Base-by-base conservation (phyloP, 495 filamentous ascomycete species). In the Trichocladium uniseriatum region DNA sequence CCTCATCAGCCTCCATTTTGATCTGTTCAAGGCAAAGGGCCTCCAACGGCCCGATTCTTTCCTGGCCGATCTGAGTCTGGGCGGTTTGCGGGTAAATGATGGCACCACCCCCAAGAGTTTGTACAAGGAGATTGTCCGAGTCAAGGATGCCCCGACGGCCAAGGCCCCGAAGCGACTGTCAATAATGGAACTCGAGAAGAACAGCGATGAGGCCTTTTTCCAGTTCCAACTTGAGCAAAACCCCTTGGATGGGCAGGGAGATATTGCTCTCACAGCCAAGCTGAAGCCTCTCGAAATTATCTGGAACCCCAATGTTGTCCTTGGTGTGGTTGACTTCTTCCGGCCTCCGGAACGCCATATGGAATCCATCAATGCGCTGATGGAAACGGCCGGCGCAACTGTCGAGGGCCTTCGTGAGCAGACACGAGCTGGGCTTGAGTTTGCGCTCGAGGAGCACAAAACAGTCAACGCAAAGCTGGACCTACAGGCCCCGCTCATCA, bases 391-490 rank as follows among this genome's bases (percentile, higher is more conserved):
- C 19, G 90, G 92, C 15, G 89, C 89, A 24, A 97, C 91, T 0
- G 91, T 98, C 1, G 88, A 97, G 66, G 90, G 88, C 13, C 69
- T 97, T 48, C 79, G 92, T 31, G 89, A 95, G 65, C 92, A 98
- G 69, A 98, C 94, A 2, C 78, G 92, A 61, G 91, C 92, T 44
- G 92, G 92, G 10, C 75, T 98, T 27, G 89, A 97, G 62, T 98
- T 94, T 69, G 94, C 92, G 18, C 73, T 98, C 22, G 80, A 95
- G 63, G 94, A 97, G 60, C 92, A 98, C 68, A 97, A 96, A 74
- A 97, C 92, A 13, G 80, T 98, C 49, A 94, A 97, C 63, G 89
- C 89, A 3, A 89, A 95, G 55, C 76, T 98, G 38, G 94, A 98
- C 69, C 79, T 98, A 9, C 89, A 94, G 61, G 92, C 92, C 6